Conservation (phyloP, 352 stramenopile genomes). For the Phytophthora lateralis region DNA sequence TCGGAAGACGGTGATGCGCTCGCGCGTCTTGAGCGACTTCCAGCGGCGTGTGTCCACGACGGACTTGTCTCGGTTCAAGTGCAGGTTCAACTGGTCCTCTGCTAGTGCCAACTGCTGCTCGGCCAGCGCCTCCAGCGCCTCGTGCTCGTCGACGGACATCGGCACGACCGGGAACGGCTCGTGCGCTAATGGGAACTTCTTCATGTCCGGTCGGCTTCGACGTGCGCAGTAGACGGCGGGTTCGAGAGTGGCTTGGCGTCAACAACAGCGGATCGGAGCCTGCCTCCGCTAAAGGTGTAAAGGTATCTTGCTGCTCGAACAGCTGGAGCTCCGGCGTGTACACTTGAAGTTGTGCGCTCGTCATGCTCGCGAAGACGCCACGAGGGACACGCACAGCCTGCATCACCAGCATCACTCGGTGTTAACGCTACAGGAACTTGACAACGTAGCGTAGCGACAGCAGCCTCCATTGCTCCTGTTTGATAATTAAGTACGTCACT, state of each 20-base stretch:
- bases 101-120: slow-evolving; percentile 33
- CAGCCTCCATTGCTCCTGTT: neutral
- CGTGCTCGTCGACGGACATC: slow-evolving; percentile 30
- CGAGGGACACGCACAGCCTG: neutral
- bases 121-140: slow-evolving; percentile 31
- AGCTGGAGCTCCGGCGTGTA: slow-evolving; percentile 15
- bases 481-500: no score
- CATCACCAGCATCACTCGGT: neutral
- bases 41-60: slow-evolving; percentile 43
- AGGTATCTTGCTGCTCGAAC: slow-evolving; percentile 5
- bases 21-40: slow-evolving; percentile 58
- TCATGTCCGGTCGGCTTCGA: slow-evolving; percentile 11
- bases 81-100: slow-evolving; percentile 40
- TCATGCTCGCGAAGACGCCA: slow-evolving; percentile 2
- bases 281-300: neutral
- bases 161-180: slow-evolving; percentile 36
- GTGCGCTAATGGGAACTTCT: slow-evolving; percentile 38
- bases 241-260: slow-evolving; percentile 21
- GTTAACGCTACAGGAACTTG: neutral
- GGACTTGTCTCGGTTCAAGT: slow-evolving; percentile 21
- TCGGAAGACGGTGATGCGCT: slow-evolving; percentile 55
- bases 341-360: slow-evolving; percentile 21
- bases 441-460: neutral
- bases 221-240: slow-evolving; percentile 11
- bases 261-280: slow-evolving; percentile 1